Evolutionary conservation across 257 asterid species (phyloP), one percentile per base, ranked within the genome.

Genomic region (Solanum medicagineum): DNA sequence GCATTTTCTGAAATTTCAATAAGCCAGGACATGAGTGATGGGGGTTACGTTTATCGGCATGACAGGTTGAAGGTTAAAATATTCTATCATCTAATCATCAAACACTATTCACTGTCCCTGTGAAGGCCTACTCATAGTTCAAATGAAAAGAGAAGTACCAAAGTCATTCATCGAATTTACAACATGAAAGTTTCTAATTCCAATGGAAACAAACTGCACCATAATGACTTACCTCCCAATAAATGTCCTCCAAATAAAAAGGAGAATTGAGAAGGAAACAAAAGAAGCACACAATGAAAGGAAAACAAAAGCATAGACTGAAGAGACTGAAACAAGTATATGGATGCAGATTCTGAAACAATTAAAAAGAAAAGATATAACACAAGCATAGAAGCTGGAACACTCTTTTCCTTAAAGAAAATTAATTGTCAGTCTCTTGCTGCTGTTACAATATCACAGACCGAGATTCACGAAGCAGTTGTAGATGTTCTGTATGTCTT

Each of bases 1-100:
- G 95, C 98, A 95, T 84, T 89, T 88, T 87, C 86, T 87, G 86
- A 36, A 86, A 81, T 60, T 80, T 74, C 62, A 82, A 51, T 24
- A 80, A 13, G 75, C 69, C 20, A n/a, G 26, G 57, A 19, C 20
- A 44, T 80, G 57, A 80, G 82, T 65, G 66, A 71, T 20, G 71
- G 73, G 62, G 32, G 8, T 32, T 32, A 22, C 81, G 15, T 44
- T 22, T 24, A 47, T 14, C 44, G 47, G 15, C 12, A 26, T 15
- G 40, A 22, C 20, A 74, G 81, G 22, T 74, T 47, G 42, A 13
- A 22, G 81, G 17, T 42, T 22, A 74, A 47, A 47, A 22, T 75
- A 47, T 75, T 74, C 9, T 7, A 75, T 73, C 81, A n/a, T 74
- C 81, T 45, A 24, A 13, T 74, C 42, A 47, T 75, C 81, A 75